These are phyloP conservation scores for Suhomyces choctaworum DNA, from an alignment of 1,139 yeast genomes.

Conservation along the genomic window DNA sequence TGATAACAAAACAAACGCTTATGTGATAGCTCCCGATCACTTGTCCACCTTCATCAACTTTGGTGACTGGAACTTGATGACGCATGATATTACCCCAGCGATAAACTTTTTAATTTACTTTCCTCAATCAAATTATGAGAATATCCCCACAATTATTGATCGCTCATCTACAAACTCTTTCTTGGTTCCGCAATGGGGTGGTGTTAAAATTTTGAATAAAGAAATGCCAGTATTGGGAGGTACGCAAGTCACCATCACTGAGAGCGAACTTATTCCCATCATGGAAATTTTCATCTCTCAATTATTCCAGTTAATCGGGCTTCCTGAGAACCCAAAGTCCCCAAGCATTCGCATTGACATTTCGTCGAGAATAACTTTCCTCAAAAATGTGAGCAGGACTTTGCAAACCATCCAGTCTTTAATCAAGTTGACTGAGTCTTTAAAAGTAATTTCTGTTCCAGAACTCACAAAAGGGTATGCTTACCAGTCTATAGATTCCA, in stretches of 20 bases:
- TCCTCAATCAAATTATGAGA: constrained; percentile 47
- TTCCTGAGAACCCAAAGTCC: constrained; percentile 54
- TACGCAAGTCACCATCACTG: constrained; percentile 28
- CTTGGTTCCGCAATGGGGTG: constrained; percentile 92
- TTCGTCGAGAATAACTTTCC: constrained; percentile 56
- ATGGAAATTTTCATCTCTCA: constrained; percentile 76
- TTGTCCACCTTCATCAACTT: constrained; percentile 72
- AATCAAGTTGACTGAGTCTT: constrained; percentile 61
- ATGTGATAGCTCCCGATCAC: constrained; percentile 40
- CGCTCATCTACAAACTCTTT: constrained; percentile 63
- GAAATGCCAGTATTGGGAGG: constrained; percentile 30
- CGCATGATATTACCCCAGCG: constrained; percentile 59
- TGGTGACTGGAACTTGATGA: constrained; percentile 74
- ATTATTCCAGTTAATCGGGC: constrained; percentile 69
- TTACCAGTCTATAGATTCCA: constrained; percentile 35
- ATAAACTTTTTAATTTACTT: constrained; percentile 68
- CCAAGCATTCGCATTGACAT: constrained; percentile 65
- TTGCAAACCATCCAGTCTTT: constrained; percentile 68
- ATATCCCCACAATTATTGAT: constrained; percentile 46
- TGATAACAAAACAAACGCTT: constrained; percentile 30
- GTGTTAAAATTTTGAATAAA: constrained; percentile 54
- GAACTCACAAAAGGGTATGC: constrained; percentile 55
- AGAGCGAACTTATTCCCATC: constrained; percentile 53
- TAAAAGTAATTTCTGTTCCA: constrained; percentile 84
- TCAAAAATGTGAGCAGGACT: constrained; percentile 52